Evolutionary conservation across 2,329 filamentous ascomycete genomes (phyloP).

Genomic region (Pleomassaria siparia): DNA sequence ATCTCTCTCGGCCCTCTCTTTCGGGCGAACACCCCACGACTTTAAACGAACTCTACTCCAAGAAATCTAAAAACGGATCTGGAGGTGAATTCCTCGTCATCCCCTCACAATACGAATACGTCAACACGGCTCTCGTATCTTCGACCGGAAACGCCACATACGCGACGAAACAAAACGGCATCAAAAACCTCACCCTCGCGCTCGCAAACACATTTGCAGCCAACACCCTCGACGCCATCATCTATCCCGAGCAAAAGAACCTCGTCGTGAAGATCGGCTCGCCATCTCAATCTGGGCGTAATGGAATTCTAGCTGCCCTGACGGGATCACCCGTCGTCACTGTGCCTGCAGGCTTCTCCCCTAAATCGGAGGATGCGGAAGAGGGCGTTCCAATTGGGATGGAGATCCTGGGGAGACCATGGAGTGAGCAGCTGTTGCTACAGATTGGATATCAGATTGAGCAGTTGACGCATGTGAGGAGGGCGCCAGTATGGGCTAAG

Average conservation of each 20-base stretch:
- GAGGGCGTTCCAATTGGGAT: conserved; percentile 64
- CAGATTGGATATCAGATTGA: conserved; percentile 57
- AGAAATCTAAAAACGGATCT: conserved; percentile 30
- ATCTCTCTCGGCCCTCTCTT: conserved; percentile 53
- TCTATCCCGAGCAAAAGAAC: conserved; percentile 67
- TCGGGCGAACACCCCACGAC: conserved; percentile 47
- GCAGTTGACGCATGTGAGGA: conserved; percentile 49
- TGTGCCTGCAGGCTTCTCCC: conserved; percentile 57
- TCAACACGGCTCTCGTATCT: conserved; percentile 54
- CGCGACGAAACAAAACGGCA: conserved; percentile 47
- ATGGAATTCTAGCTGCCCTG: conserved; percentile 58
- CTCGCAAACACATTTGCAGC: conserved; percentile 54
- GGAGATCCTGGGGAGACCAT: conserved; percentile 62
- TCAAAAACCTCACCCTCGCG: conserved; percentile 55
- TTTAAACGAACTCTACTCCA: conserved; percentile 54
- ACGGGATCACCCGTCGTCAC: conserved; percentile 57
- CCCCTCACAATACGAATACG: conserved; percentile 58
- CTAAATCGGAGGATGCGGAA: conserved; percentile 51
- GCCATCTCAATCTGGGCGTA: conserved; percentile 60
- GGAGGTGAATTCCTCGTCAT: conserved; percentile 60
- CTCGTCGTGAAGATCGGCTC: conserved; percentile 62
- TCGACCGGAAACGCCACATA: conserved; percentile 58
- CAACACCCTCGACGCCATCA: conserved; percentile 57
- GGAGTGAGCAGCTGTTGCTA: conserved; percentile 57
- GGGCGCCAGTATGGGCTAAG: conserved; percentile 50